A percentile compares a stretch with the other conserved stretches of the same genome.
phyloP scores from a whole-genome alignment of 2,329 filamentous ascomycete genomes.

The Sphaerostilbella broomeana region DNA sequence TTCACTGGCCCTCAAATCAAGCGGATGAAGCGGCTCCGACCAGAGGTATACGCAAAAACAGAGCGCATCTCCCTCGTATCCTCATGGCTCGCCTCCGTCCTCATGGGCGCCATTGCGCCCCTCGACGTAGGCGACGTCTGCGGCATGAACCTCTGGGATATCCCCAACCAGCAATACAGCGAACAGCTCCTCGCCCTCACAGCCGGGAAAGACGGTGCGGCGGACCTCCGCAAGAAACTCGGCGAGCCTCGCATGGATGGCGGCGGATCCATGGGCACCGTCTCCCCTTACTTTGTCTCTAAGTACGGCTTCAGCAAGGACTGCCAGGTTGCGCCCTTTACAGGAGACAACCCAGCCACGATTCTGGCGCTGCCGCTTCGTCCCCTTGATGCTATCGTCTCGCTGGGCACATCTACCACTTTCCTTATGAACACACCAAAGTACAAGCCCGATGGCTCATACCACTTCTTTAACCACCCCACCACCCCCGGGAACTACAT shows the following conservation, averaged over 20 bases:
- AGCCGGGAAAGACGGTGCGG: constrained; percentile 55
- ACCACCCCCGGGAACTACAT: constrained; percentile 88
- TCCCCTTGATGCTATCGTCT: constrained; percentile 87
- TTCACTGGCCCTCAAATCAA: constrained; percentile 98
- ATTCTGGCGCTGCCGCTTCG: constrained; percentile 85
- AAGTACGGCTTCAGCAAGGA: constrained; percentile 70
- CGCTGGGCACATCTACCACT: constrained; percentile 88
- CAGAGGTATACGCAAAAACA: constrained; percentile 73
- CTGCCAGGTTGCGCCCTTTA: constrained; percentile 78
- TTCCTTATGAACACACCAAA: constrained; percentile 95
- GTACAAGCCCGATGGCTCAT: constrained; percentile 82
- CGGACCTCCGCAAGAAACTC: constrained; percentile 67
- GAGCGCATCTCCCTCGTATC: constrained; percentile 87
- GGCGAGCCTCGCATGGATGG: constrained; percentile 76
- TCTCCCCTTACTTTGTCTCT: constrained; percentile 71
- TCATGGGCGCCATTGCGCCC: constrained; percentile 78
- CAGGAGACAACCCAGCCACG: constrained; percentile 92
- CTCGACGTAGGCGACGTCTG: constrained; percentile 93
- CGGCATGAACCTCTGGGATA: constrained; percentile 96
- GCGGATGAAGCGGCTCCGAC: constrained; percentile 72
- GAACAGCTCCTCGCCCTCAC: constrained; percentile 68
- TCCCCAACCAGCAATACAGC: constrained; percentile 65
- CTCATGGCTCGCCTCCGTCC: constrained; percentile 86
- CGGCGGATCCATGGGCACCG: constrained; percentile 66
- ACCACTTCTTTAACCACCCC: constrained; percentile 98